Percentiles rank a stretch among this genome's conserved stretches.
These are phyloP conservation scores for Penicillium hesseltinei DNA, from an alignment of 2,329 filamentous ascomycete species.

Conservation along the genomic window DNA sequence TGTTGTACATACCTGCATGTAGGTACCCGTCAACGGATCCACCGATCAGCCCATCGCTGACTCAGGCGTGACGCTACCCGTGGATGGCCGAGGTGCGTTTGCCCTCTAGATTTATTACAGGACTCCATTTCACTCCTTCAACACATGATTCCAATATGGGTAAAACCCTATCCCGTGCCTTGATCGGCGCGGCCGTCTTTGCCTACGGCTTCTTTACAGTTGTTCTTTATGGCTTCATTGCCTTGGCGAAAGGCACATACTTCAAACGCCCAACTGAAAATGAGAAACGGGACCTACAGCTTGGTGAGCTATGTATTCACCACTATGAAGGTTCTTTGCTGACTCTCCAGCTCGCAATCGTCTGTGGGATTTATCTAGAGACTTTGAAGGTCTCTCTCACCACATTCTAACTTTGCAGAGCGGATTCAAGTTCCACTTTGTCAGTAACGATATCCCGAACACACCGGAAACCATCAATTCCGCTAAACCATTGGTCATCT, in stretches of 20 bases:
- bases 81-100: not conserved
- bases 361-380: slow-evolving; percentile 54
- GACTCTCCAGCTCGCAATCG: slow-evolving; percentile 47
- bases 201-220: slow-evolving; percentile 40
- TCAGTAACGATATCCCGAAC: slow-evolving; percentile 41
- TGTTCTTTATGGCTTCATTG: slow-evolving; percentile 31
- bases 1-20: not conserved
- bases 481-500: slow-evolving; percentile 48
- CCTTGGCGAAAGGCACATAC: slow-evolving; percentile 35
- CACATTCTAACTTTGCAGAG: slow-evolving; percentile 51
- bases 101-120: not conserved
- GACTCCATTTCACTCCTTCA: not conserved
- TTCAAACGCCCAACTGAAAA: slow-evolving; percentile 41
- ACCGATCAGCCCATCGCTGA: not conserved
- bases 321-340: not conserved
- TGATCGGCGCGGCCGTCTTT: slow-evolving; percentile 23
- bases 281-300: slow-evolving; percentile 40
- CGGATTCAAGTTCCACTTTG: slow-evolving; percentile 56
- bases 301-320: slow-evolving; percentile 35
- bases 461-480: slow-evolving; percentile 19
- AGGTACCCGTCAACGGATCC: not conserved
- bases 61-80: slow-evolving; percentile 2
- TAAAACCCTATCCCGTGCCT: slow-evolving; percentile 14
- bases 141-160: slow-evolving; percentile 21
- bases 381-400: slow-evolving; percentile 50